Base-by-base conservation (phyloP, 2,329 filamentous ascomycete species). In the Ophiostoma quercus region DNA sequence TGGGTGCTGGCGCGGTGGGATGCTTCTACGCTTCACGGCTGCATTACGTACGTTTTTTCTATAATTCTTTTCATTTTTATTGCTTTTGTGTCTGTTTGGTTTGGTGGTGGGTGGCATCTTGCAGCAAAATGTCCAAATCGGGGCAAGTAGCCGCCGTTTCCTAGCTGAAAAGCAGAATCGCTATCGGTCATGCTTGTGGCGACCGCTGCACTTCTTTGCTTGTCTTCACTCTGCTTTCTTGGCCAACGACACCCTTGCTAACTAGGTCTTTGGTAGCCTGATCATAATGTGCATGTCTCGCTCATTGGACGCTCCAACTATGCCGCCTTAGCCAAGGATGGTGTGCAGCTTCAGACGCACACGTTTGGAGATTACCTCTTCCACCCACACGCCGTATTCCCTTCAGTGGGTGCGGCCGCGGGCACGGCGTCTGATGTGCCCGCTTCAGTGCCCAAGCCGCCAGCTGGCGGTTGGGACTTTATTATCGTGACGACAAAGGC, bases 271-370 rank as follows among this genome's bases (percentile, higher is more conserved):
- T 8, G 51, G 51, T 11, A 85, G 84, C 83, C 84, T 9, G 75
- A 77, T 16, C 77, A 81, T 70, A 83, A 85, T 69, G 80, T 88
- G 57, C 80, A 84, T 70, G 87, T 90, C 67, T 92, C 90, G 5
- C 85, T 91, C 63, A 87, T 91, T 69, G 91, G 90, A 73, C 86
- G 90, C 67, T 92, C 90, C 57, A 92, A 92, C 80, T 92, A 90
- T 81, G 78, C 81, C 32, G 85, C 84, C 43, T 87, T 92, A 65
- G 82, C 84, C 68, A 78, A 80, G 11, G 79, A 83, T 32, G 90
- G 90, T 66, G 89, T 92, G 75, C 79, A 81, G 39, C 79, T 93
- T 47, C 83, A 85, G 67, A 92, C 89, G 4, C 87, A 84, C 67
- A 83, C 85, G 68, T 92, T 90, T 76, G 89, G 89, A 62, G 81